These are phyloP conservation scores for Termitomyces sp. DNA, from an alignment of 1,284 basidiomycete species.

Conservation along the genomic window DNA sequence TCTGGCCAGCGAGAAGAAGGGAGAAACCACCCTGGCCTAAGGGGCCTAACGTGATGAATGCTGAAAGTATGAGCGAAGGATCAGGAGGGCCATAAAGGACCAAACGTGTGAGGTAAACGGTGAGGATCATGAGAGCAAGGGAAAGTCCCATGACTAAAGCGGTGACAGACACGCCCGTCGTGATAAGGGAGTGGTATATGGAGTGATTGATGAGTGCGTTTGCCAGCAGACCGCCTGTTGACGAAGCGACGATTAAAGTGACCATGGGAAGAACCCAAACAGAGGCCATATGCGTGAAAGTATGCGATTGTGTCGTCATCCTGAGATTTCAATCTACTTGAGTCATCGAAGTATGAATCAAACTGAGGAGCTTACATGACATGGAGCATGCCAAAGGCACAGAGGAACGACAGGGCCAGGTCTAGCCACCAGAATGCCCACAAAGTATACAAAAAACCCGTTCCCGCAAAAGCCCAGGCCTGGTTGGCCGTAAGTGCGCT, in stretches of 20 bases:
- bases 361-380: constrained; percentile 14
- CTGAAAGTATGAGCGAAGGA: constrained; percentile 17
- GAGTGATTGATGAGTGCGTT: constrained; percentile 15
- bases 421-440: constrained; percentile 23
- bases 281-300: constrained; percentile 17
- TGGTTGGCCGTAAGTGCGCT: constrained; percentile 19
- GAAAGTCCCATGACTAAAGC: constrained; percentile 20
- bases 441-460: constrained; percentile 17
- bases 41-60: constrained; percentile 19
- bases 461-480: constrained; percentile 18
- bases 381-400: constrained; percentile 19
- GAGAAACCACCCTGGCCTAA: constrained; percentile 21
- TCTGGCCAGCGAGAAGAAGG: constrained; percentile 18
- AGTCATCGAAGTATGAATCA: not conserved
- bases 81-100: constrained; percentile 19
- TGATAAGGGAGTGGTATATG: constrained; percentile 14
- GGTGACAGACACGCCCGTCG: constrained; percentile 18
- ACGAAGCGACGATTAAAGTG: constrained; percentile 20
- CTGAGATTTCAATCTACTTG: constrained; percentile 4
- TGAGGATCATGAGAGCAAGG: constrained; percentile 20
- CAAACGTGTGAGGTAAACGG: constrained; percentile 19
- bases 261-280: constrained; percentile 23
- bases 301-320: constrained; percentile 20
- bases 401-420: constrained; percentile 16
- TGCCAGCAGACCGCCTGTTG: constrained; percentile 18